Percentiles rank a stretch among this genome's conserved stretches.
phyloP scores from a whole-genome alignment of 805 yeast genomes.

The Saccharomyces kudriavzevii region DNA sequence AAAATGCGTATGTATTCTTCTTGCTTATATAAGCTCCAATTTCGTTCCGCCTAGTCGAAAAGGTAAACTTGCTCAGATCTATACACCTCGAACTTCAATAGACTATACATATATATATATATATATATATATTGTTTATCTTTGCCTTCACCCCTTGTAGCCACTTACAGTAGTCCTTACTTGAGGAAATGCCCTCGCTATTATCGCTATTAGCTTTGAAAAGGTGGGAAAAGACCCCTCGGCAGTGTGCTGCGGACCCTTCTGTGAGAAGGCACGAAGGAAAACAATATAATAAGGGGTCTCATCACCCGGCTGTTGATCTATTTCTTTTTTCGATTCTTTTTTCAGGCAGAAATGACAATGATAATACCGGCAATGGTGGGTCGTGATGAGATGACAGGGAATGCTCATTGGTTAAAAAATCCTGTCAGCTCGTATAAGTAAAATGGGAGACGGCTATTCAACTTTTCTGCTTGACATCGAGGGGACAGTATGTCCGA shows the following conservation, averaged over 20 bases:
- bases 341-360: background rate
- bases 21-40: background rate
- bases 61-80: background rate
- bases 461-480: constrained; percentile 54
- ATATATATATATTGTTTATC: background rate
- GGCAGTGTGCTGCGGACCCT: background rate
- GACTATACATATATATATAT: background rate
- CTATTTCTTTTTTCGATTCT: background rate
- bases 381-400: background rate
- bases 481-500: constrained; percentile 92
- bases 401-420: background rate
- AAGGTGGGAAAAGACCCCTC: background rate
- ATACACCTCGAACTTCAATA: background rate
- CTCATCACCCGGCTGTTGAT: background rate
- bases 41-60: background rate
- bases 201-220: background rate
- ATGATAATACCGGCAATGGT: background rate
- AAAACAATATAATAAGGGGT: background rate
- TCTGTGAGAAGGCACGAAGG: background rate
- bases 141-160: background rate
- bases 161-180: background rate
- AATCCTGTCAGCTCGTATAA: background rate
- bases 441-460: background rate
- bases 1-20: background rate
- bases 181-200: background rate